These are phyloP conservation scores for Favolaschia claudopus DNA, from an alignment of 768 basidiomycete species.

Conservation along the genomic window DNA sequence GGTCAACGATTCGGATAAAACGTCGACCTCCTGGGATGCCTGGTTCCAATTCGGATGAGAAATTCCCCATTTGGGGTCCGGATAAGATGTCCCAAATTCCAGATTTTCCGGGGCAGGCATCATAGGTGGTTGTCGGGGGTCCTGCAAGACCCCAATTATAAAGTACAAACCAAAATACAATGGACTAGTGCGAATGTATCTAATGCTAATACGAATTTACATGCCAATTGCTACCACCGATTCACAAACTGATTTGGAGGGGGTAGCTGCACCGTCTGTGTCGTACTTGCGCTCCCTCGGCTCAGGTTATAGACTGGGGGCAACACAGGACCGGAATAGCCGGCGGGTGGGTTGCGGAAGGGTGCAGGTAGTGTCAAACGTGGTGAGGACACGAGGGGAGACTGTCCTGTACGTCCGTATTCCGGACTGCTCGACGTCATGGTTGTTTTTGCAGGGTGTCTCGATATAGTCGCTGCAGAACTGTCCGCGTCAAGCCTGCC, in stretches of 20 bases:
- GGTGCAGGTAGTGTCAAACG: neutral
- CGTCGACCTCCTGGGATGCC: too few species aligned
- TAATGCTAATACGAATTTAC: neutral
- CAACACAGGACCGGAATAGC: constrained; percentile 7
- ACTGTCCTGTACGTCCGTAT: neutral
- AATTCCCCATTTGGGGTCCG: too few species aligned
- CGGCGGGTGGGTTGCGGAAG: neutral
- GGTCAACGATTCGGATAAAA: too few species aligned
- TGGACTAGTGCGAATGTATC: neutral
- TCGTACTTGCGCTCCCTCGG: neutral
- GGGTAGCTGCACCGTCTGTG: constrained; percentile 2
- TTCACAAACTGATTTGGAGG: constrained; percentile 14
- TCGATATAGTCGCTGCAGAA: neutral
- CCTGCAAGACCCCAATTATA: too few species aligned
- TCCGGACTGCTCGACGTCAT: constrained; percentile 14
- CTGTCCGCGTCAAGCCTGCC: constrained; percentile 44
- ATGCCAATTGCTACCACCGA: constrained; percentile 15
- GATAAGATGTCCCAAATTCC: too few species aligned
- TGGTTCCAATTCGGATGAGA: too few species aligned
- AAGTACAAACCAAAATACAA: neutral
- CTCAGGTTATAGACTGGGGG: constrained; percentile 10
- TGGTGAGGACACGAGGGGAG: constrained; percentile 2
- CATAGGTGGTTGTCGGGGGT: too few species aligned
- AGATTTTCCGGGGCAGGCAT: too few species aligned
- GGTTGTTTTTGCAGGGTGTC: constrained; percentile 6